phyloP scores from a whole-genome alignment of 2,329 filamentous ascomycete genomes.

The Metarhizium anisopliae region DNA sequence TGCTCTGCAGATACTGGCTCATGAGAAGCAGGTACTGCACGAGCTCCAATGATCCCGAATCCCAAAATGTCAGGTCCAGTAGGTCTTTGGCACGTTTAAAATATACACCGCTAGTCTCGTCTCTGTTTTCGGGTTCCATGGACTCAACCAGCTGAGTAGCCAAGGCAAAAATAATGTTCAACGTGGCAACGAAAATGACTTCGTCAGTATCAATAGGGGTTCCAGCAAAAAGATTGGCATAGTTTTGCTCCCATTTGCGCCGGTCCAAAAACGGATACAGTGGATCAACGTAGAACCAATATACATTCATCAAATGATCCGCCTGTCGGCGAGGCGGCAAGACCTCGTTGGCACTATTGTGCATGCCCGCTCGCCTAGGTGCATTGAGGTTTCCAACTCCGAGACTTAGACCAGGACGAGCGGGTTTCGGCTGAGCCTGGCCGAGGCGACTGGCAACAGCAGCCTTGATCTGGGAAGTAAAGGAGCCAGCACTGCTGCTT shows the following conservation, averaged over 20 bases:
- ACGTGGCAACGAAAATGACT: conserved; percentile 31
- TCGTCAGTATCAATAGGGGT: conserved; percentile 27
- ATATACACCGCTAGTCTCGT: too few species aligned
- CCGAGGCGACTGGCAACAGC: conserved; percentile 27
- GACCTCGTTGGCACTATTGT: conserved; percentile 22
- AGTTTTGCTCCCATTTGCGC: conserved; percentile 25
- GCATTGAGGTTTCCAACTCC: not conserved
- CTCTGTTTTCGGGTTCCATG: conserved; percentile 27
- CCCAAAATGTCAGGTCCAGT: conserved; percentile 32
- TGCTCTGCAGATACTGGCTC: conserved; percentile 40
- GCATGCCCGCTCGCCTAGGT: not conserved
- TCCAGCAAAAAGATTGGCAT: conserved; percentile 31
- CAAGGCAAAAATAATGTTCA: conserved; percentile 38
- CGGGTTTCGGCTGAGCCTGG: not conserved
- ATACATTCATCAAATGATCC: conserved; percentile 33
- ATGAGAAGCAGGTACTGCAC: conserved; percentile 38
- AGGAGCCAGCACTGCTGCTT: conserved; percentile 36
- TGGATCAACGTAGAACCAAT: conserved; percentile 37
- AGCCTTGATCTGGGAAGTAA: conserved; percentile 35
- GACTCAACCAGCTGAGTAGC: conserved; percentile 34
- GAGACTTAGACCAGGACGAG: not conserved
- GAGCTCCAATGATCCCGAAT: conserved; percentile 31
- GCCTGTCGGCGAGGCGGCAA: conserved; percentile 35
- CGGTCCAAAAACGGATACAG: conserved; percentile 36
- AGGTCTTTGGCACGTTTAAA: conserved; percentile 27